Evolutionary conservation across 371 early-diverging fungal species (phyloP), one percentile per base, ranked within the genome.

Genomic region (Mucor plumbeus): DNA sequence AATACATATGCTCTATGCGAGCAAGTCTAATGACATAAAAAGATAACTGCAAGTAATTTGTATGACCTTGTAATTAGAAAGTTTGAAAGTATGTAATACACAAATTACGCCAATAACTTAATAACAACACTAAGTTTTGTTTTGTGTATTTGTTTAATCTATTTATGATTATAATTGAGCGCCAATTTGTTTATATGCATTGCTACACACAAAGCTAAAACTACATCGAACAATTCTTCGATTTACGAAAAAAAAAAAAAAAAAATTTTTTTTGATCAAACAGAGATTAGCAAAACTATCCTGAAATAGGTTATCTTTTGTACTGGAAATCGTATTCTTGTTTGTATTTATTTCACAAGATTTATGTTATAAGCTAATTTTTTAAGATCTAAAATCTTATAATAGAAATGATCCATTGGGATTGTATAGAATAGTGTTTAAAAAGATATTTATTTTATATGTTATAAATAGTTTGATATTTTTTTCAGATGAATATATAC

Each of bases 71-170:
- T 3, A 3, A 38, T 7, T 11, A 4, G 38, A 11, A 38, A 38
- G 11, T 11, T 38, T 38, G 2, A 38, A 38, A 38, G 2, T 2
- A 38, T 38, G 38, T 38, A 38, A 5, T 38, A 38, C 38, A 38
- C 38, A 38, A 38, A 38, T 38, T 11, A 38, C 38, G 38, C 38
- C 38, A 38, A 38, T 38, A 1, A 38, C 38, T 38, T 5, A 38
- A 38, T 38, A 38, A 1, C 26, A 44, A n/a, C 8, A n/a, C n/a
- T 17, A 44, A 17, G 15, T 15, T 7, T 44, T 7, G 6, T n/a
- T 44, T 44, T 17, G 44, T 44, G 44, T 44, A 44, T 44, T 44
- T 44, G 44, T 44, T 44, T 44, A 44, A 44, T 44, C 44, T 44
- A 44, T n/a, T 17, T 44, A 44, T 44, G 44, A 44, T 44, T n/a